Base-by-base conservation (phyloP, 495 filamentous ascomycete genomes). In the Ramalina intermedia region DNA sequence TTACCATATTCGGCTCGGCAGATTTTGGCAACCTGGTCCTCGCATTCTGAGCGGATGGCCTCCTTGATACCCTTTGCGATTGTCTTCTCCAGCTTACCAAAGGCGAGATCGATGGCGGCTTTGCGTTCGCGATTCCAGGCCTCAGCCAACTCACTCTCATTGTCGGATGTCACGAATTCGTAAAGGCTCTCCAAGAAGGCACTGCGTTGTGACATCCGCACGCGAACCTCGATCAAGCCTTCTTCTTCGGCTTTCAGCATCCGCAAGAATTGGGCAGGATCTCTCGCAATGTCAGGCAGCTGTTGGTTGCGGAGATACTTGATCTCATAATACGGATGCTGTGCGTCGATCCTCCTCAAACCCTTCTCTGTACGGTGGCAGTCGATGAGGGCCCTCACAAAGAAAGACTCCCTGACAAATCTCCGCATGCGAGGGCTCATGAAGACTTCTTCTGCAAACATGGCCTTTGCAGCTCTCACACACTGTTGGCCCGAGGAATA, bases 231-330 rank as follows among this genome's bases (percentile, higher is more conserved):
- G 18, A 96, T 73, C 2, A 96, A 65, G 3, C 88, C 87, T 59
- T 96, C 91, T 55, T 87, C 81, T 64, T 98, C 91, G 4, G 91
- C 91, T 61, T 87, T 91, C 59, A 96, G 78, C 91, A 98, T 98
- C 61, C 85, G 83, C 14, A 98, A 67, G 58, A 85, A 96, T 41
- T 93, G 73, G 55, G 94, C 90, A 9, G 91, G 91, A 16, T 81
- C 79, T 18, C 73, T 75, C 6, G 86, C 84, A 52, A 96, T 78
- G 51, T 91, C 82, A 33, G 67, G 69, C 46, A 96, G 76, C 41
- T 80, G 82, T 60, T 94, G 87, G 55, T 91, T 85, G 36, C 85
- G 76, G 16, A 96, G 79, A 52, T 98, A 98, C 58, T 98, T 98
- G 68, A 98, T 89, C 62, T 95, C 91, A 62, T 95, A 95, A 63